phyloP scores from a whole-genome alignment of 2,329 filamentous ascomycete genomes.

The Cladophialophora chaetospira region DNA sequence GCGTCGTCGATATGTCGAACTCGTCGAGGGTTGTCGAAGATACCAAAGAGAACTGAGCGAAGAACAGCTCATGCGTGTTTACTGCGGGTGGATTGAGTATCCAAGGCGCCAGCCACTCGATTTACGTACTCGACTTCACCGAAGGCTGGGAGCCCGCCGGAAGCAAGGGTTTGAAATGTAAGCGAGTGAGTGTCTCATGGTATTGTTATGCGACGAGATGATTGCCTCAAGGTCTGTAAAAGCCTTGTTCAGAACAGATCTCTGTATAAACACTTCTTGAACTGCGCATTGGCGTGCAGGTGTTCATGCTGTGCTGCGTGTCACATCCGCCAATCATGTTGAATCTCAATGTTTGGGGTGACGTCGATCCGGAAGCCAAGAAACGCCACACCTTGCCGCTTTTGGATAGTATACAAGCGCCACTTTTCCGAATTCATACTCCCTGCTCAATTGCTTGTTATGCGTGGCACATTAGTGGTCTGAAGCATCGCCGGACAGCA shows the following conservation, averaged over 20 bases:
- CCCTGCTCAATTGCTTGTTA: too few relatives aligned
- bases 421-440: neutral
- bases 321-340: neutral
- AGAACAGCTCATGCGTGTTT: neutral
- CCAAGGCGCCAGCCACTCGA: constrained; percentile 30
- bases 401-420: neutral
- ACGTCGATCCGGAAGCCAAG: neutral
- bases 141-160: constrained; percentile 21
- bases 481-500: too few relatives aligned
- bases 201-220: neutral
- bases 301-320: neutral
- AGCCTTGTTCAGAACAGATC: neutral
- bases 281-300: neutral
- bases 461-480: too few relatives aligned
- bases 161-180: neutral
- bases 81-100: constrained; percentile 8
- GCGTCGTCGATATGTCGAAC: constrained; percentile 15
- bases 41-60: constrained; percentile 10
- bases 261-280: neutral
- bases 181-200: neutral
- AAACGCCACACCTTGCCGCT: neutral
- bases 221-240: neutral
- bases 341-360: constrained; percentile 2
- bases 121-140: constrained; percentile 19
- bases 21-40: too few relatives aligned